Conservation (phyloP, 2,329 filamentous ascomycete genomes). For the Rhinocladiella mackenziei region DNA sequence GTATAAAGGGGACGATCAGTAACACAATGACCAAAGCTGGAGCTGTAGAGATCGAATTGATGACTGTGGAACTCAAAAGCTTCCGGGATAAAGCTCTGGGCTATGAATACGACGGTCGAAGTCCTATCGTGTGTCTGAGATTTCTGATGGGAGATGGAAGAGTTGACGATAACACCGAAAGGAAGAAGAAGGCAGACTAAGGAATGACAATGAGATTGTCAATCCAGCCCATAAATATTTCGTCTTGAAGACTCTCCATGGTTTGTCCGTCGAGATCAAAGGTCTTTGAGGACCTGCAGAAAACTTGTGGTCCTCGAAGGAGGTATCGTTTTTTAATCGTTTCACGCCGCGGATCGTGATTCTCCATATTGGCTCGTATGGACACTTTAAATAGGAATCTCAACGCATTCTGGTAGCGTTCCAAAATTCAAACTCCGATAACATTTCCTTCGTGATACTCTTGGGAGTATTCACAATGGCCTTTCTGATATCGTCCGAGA, state of each 20-base stretch:
- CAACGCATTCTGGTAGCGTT: constrained; percentile 21
- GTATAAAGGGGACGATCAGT: too few species aligned
- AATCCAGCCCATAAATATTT: constrained; percentile 32
- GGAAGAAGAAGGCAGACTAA: constrained; percentile 25
- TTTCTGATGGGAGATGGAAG: constrained; percentile 37
- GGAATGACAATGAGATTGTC: constrained; percentile 33
- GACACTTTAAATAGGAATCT: too few species aligned
- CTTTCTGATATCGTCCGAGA: constrained; percentile 44
- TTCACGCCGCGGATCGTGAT: too few species aligned
- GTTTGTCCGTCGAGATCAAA: constrained; percentile 30
- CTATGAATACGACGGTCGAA: constrained; percentile 17
- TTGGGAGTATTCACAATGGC: constrained; percentile 39
- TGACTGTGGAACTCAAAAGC: constrained; percentile 25
- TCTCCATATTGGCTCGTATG: too few species aligned
- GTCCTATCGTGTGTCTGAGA: constrained; percentile 32
- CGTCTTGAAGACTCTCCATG: constrained; percentile 33
- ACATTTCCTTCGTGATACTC: constrained; percentile 26
- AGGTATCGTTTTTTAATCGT: too few species aligned
- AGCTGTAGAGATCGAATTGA: constrained; percentile 29
- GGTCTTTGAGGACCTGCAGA: too few species aligned
- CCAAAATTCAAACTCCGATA: constrained; percentile 27
- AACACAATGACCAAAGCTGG: constrained; percentile 31
- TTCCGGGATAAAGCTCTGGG: constrained; percentile 31
- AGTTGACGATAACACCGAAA: constrained; percentile 27
- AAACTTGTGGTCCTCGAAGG: too few species aligned